Percentiles rank a stretch among this genome's conserved stretches.
phyloP scores from a whole-genome alignment of 805 yeast species.

The Spathaspora arborariae region DNA sequence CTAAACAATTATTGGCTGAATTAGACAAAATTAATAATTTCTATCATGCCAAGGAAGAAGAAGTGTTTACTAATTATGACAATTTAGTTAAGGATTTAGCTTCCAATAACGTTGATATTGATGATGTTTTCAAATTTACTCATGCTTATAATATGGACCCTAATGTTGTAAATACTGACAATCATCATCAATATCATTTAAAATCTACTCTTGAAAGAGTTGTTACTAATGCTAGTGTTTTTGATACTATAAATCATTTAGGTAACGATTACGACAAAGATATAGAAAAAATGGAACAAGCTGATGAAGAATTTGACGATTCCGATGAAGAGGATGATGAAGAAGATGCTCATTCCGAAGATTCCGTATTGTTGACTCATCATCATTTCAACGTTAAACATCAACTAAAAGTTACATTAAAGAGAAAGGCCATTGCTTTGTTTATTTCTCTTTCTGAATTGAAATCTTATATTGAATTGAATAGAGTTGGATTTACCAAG shows the following conservation, averaged over 20 bases:
- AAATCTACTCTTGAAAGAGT: constrained; percentile 11
- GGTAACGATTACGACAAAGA: constrained; percentile 13
- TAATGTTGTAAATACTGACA: constrained; percentile 10
- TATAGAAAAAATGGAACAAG: constrained; percentile 26
- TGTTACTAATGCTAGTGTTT: constrained; percentile 19
- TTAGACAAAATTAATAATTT: constrained; percentile 50
- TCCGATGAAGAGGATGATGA: constrained; percentile 27
- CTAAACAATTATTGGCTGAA: constrained; percentile 45
- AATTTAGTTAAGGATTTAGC: constrained; percentile 46
- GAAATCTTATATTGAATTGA: constrained; percentile 77
- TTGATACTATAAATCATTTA: constrained; percentile 24
- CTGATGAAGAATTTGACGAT: constrained; percentile 19
- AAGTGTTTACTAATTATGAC: constrained; percentile 43
- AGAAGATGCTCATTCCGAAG: constrained; percentile 18
- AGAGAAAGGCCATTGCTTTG: constrained; percentile 58
- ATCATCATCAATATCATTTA: constrained; percentile 16
- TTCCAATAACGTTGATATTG: constrained; percentile 21
- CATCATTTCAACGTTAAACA: constrained; percentile 46
- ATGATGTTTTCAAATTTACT: constrained; percentile 22
- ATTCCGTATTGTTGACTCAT: constrained; percentile 49
- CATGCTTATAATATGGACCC: constrained; percentile 19
- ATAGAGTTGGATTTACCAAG: constrained; percentile 84
- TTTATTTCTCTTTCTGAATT: constrained; percentile 80
- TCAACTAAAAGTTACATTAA: constrained; percentile 58
- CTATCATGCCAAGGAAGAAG: constrained; percentile 44